Evolutionary conservation across 2,329 filamentous ascomycete species (phyloP), one percentile per base, ranked within the genome.

Genomic region (Leptoxyphium fumago): DNA sequence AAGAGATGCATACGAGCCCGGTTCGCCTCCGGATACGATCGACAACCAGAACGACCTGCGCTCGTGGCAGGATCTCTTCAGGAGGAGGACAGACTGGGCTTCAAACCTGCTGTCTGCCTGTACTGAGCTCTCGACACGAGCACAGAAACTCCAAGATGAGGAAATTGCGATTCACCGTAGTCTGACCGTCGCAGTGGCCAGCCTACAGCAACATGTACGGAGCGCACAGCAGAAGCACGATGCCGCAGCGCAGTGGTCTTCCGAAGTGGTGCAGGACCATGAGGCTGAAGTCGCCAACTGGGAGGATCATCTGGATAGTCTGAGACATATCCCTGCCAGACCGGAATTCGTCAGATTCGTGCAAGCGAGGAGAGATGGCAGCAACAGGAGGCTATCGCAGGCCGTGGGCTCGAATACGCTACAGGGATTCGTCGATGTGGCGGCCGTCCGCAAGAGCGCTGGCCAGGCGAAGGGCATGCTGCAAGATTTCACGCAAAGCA

Each of bases 61-160:
- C 55, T 81, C 87, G 75, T 98, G 91, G 89, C 84, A 86, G 60
- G 77, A 80, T 39, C 71, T 96, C 17, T 95, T 91, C 69, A 82
- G 80, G 61, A 74, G 80, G 46, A 80, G 91, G 46, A 78, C 81
- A 54, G 72, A 74, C 52, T 98, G 91, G 91, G 83, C 87, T 0
- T 66, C 80, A 43, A 71, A 71, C 34, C 66, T 93, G 29, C 73
- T 82, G 6, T 76, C 80, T 21, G 78, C 81, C 52, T 89, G 84
- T 53, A 70, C 70, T 41, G 67, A 68, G 41, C 80, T 86, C 67
- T 77, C 79, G 42, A 67, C 70, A 43, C 65, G 72, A 48, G 72
- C 78, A 15, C 71, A 77, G 54, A 72, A 79, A 45, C 74, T 84
- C 51, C 82, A 85, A 57, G 69, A 71, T 43, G 82, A 88, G 62